Percentiles rank a stretch among this genome's conserved stretches.
phyloP scores from a whole-genome alignment of 768 basidiomycete genomes.

The Phanerodontia chrysosporium region DNA sequence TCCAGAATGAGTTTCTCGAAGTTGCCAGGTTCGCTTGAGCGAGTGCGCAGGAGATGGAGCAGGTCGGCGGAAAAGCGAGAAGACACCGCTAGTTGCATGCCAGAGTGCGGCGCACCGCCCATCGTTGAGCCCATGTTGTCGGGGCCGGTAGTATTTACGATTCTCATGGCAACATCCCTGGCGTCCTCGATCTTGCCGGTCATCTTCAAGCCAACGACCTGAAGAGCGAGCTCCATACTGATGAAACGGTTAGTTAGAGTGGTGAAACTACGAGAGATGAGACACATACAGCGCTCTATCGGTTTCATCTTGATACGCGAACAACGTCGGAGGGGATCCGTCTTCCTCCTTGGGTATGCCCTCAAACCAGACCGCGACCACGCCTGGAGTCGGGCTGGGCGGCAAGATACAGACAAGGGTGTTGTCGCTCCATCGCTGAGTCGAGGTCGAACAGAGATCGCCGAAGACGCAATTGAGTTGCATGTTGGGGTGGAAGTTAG shows the following conservation, averaged over 20 bases:
- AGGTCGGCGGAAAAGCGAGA: constrained; percentile 45
- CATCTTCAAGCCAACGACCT: constrained; percentile 95
- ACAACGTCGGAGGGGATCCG: constrained; percentile 54
- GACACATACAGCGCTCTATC: constrained; percentile 78
- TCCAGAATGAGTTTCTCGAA: constrained; percentile 75
- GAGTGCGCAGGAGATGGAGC: constrained; percentile 52
- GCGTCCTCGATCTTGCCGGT: constrained; percentile 93
- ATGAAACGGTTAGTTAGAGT: not conserved
- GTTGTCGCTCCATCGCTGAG: constrained; percentile 89
- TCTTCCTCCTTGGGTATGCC: constrained; percentile 64
- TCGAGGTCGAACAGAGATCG: constrained; percentile 73
- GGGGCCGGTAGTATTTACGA: constrained; percentile 70
- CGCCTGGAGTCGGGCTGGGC: constrained; percentile 73
- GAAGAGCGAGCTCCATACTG: constrained; percentile 93
- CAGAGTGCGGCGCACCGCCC: constrained; percentile 9
- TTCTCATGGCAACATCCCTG: constrained; percentile 88
- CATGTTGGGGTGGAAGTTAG: constrained; percentile 77
- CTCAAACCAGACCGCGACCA: constrained; percentile 87
- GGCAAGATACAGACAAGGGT: constrained; percentile 90
- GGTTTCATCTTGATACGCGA: constrained; percentile 88
- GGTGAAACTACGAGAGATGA: not conserved
- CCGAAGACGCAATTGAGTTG: constrained; percentile 84
- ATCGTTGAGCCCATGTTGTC: constrained; percentile 37
- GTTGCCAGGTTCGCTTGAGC: constrained; percentile 50
- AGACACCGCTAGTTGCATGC: constrained; percentile 53